Evolutionary conservation across 495 filamentous ascomycete species (phyloP).

Genomic region (Aspergillus affinis): DNA sequence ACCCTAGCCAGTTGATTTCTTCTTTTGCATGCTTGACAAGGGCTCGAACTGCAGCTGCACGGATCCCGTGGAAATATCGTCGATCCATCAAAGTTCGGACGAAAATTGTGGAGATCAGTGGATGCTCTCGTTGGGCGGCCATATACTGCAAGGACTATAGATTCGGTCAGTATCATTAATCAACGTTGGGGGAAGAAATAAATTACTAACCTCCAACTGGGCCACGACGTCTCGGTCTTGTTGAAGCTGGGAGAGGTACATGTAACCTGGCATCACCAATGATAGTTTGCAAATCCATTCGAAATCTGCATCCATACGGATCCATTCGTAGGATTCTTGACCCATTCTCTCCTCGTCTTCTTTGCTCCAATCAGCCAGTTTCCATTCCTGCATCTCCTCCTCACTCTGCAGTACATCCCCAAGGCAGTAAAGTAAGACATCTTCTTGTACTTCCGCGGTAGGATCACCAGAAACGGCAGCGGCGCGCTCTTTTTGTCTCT

Average conservation of each 20-base stretch:
- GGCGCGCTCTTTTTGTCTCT: slow-evolving; percentile 77
- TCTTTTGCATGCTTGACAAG: slow-evolving; percentile 71
- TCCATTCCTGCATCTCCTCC: slow-evolving; percentile 82
- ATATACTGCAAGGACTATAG: slow-evolving; percentile 61
- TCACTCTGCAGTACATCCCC: slow-evolving; percentile 84
- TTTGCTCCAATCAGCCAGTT: slow-evolving; percentile 79
- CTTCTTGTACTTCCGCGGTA: slow-evolving; percentile 69
- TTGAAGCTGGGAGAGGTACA: slow-evolving; percentile 96
- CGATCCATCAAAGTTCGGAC: slow-evolving; percentile 85
- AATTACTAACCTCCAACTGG: slow-evolving; percentile 70
- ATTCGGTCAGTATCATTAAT: slow-evolving; percentile 1
- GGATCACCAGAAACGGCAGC: slow-evolving; percentile 62
- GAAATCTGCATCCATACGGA: slow-evolving; percentile 95
- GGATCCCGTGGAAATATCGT: slow-evolving; percentile 91
- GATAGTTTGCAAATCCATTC: slow-evolving; percentile 90
- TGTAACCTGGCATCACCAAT: slow-evolving; percentile 83
- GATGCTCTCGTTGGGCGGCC: slow-evolving; percentile 57
- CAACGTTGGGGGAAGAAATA: slow-evolving; percentile 4
- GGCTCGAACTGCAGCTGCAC: slow-evolving; percentile 72
- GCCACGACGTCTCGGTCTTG: slow-evolving; percentile 96
- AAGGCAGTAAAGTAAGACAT: slow-evolving; percentile 85
- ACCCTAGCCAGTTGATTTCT: slow-evolving; percentile 72
- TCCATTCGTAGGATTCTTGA: slow-evolving; percentile 97
- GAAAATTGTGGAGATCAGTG: slow-evolving; percentile 80
- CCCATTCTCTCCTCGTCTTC: slow-evolving; percentile 89